Evolutionary conservation across 2,329 filamentous ascomycete species (phyloP), one percentile per base, ranked within the genome.

Genomic region (Didymella pomorum): DNA sequence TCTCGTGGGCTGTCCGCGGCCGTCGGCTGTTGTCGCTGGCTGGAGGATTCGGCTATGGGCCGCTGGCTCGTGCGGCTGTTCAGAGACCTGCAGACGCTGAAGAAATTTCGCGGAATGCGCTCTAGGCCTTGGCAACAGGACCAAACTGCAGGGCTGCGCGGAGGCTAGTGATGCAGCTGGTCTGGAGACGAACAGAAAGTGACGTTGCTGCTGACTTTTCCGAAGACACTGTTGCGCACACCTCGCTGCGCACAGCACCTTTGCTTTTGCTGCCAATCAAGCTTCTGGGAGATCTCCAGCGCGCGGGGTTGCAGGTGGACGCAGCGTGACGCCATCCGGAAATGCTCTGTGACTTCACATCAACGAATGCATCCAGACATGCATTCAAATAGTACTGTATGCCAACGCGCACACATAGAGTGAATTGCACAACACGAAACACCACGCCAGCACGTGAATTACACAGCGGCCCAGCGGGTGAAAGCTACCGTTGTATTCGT

Each of bases 391-490:
- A 41, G 18, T 23, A n/a, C n/a, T n/a, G n/a, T n/a, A n/a, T n/a
- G n/a, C n/a, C n/a, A n/a, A n/a, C n/a, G n/a, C n/a, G n/a, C n/a
- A n/a, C n/a, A n/a, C n/a, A n/a, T n/a, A n/a, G n/a, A n/a, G n/a
- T n/a, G n/a, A n/a, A 20, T 10, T 20, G 44, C 18, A 31, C 12
- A 14, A 45, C 42, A 26, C 42, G 41, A 46, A 44, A 49, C 49
- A 41, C 48, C 48, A 43, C 60, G 48, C 63, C 39, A 47, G 63
- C 72, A 71, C 63, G 68, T 73, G 70, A 71, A 71, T 64, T 41
- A 53, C 33, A 41, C 45, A 51, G 43, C 52, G 58, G 51, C 46
- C 50, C 55, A 54, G 48, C 55, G 50, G 37, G 49, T 51, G 35
- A 54, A 49, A 33, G 39, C 21, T 33, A 23, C 52, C 44, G 51